Evolutionary conservation across 768 basidiomycete genomes (phyloP).

Genomic region (Suillus fuscotomentosus): DNA sequence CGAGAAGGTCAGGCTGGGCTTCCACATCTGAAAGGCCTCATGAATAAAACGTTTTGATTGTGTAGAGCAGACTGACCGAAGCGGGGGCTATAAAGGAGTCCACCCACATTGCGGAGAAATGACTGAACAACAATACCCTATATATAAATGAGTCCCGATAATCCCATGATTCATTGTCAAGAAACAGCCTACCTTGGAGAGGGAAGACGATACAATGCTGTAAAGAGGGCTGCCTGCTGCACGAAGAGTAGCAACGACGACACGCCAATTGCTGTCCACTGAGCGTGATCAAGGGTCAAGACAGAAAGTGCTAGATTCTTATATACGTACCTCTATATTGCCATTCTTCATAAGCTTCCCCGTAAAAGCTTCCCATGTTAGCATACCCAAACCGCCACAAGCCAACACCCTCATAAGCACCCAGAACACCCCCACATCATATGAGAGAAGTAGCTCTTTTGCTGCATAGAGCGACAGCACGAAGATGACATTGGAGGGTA

Average conservation of each 20-base stretch:
- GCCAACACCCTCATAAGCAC: slow-evolving; percentile 70
- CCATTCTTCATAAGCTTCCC: slow-evolving; percentile 53
- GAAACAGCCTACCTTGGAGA: slow-evolving; percentile 55
- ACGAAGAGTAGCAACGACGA: slow-evolving; percentile 67
- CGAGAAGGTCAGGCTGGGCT: slow-evolving; percentile 42
- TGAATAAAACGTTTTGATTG: slow-evolving; percentile 4
- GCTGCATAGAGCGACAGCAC: slow-evolving; percentile 60
- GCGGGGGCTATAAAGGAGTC: slow-evolving; percentile 48
- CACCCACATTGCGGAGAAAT: slow-evolving; percentile 70
- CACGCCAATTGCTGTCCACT: slow-evolving; percentile 75
- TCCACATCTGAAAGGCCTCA: slow-evolving; percentile 42
- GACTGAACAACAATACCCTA: slow-evolving; percentile 68
- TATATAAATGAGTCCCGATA: slow-evolving; percentile 5
- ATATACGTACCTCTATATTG: slow-evolving; percentile 55
- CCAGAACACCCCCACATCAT: slow-evolving; percentile 75
- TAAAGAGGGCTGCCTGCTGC: slow-evolving; percentile 65
- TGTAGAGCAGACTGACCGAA: slow-evolving; percentile 37
- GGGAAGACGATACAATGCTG: slow-evolving; percentile 66
- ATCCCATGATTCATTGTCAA: not conserved
- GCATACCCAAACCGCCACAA: slow-evolving; percentile 63
- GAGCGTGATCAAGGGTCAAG: slow-evolving; percentile 11
- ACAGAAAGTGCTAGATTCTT: slow-evolving; percentile 6
- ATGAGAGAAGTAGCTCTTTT: slow-evolving; percentile 65
- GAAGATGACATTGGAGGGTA: slow-evolving; percentile 62
- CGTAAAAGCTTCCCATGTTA: slow-evolving; percentile 58